Base-by-base conservation (phyloP, 2,329 filamentous ascomycete genomes). In the Calonectria leucothoes region DNA sequence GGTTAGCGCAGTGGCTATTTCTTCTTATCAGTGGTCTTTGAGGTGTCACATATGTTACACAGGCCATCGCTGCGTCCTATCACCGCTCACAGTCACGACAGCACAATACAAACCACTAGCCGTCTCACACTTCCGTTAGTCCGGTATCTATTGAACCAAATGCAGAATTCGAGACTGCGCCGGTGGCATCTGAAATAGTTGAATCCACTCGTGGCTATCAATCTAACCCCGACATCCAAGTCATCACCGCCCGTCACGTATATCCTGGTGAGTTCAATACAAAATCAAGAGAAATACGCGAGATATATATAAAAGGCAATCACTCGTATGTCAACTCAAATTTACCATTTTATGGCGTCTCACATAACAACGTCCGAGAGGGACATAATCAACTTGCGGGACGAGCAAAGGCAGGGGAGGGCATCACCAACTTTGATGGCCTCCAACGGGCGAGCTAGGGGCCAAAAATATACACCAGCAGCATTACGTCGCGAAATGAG, bases 401-500 rank as follows among this genome's bases (percentile, higher is more conserved):
- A 6, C n/a, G 42, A 11, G 6, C n/a, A 4, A 20, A 5, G 23
- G 6, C n/a, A 4, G 20, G 4, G 23, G 42, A 45, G 5, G 14
- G 33, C 42, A 45, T 45, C 17, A 23, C 8, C 42, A 45, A 23
- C 4, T 23, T 45, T 23, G 5, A 45, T 12, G 8, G n/a, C 10
- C 12, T 23, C 12, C 42, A 23, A 5, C n/a, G 10, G 10, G 6
- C 4, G 8, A 20, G 23, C 10, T n/a, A 23, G 23, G n/a, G 6
- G 6, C 4, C 20, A 45, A 23, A 45, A 45, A n/a, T n/a, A 45
- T 7, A n/a, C 6, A 23, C 23, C 20, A 10, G 3, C 42, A 12
- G 23, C 42, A 23, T 4, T 0, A 45, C 23, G 3, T 45, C 42
- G n/a, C 42, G 11, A 5, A n/a, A 45, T 8, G 77, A 77, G 82